Percentiles rank a stretch among this genome's conserved stretches.
These are phyloP conservation scores for Arabis hirsuta DNA, from an alignment of 345 rosid genomes.

Conservation along the genomic window DNA sequence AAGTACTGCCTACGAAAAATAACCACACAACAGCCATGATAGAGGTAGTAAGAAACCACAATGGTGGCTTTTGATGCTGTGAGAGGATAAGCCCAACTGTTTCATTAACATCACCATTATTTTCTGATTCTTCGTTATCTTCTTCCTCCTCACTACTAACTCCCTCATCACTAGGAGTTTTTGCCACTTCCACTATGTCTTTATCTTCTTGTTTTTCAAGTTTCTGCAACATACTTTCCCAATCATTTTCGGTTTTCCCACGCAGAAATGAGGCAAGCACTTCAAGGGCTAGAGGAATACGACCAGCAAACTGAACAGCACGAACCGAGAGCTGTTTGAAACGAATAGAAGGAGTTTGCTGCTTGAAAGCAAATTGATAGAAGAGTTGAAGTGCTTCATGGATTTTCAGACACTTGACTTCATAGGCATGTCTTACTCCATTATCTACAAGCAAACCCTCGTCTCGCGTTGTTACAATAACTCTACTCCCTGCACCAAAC, in stretches of 20 bases:
- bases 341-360: neutral
- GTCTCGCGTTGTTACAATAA: neutral
- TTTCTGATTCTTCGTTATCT: too few relatives aligned
- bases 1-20: too few relatives aligned
- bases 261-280: neutral
- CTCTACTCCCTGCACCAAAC: slow-evolving; percentile 16
- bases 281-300: neutral
- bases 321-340: neutral
- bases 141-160: neutral
- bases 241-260: neutral
- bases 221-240: neutral
- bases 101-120: too few relatives aligned
- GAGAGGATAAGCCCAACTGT: too few relatives aligned
- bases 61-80: too few relatives aligned
- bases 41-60: too few relatives aligned
- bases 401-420: neutral
- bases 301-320: neutral
- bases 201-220: too few relatives aligned
- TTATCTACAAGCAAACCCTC: slow-evolving; percentile 3
- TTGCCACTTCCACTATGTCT: neutral
- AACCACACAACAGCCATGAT: too few relatives aligned
- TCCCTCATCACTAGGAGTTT: neutral
- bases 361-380: neutral
- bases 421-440: neutral
- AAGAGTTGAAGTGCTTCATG: slow-evolving; percentile 23